phyloP scores from a whole-genome alignment of 2,329 filamentous ascomycete genomes.

The Kalmusia sp. region DNA sequence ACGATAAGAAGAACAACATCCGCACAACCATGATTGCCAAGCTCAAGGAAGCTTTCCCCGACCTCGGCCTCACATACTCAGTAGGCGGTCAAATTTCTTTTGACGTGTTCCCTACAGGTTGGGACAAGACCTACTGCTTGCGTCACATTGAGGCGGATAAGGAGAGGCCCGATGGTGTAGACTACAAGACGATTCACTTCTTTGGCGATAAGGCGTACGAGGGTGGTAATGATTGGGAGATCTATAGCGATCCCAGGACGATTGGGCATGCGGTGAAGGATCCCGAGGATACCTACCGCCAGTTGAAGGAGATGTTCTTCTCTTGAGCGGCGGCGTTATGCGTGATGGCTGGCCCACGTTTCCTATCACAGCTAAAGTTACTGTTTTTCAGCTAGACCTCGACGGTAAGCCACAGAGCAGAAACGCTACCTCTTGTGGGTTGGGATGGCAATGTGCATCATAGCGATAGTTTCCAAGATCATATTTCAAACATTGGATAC shows the following conservation, averaged over 20 bases:
- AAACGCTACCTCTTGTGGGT: too few species aligned
- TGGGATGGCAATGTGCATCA: too few species aligned
- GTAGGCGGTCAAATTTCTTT: conserved; percentile 98
- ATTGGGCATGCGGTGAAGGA: conserved; percentile 83
- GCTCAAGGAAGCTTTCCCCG: conserved; percentile 80
- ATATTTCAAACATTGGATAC: too few species aligned
- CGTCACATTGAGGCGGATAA: conserved; percentile 84
- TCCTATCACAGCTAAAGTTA: too few species aligned
- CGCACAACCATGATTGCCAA: conserved; percentile 77
- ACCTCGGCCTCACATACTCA: conserved; percentile 88
- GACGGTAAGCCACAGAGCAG: too few species aligned
- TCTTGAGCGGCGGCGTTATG: not conserved
- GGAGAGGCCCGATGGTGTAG: conserved; percentile 67
- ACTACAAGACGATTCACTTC: conserved; percentile 92
- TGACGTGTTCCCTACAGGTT: conserved; percentile 94
- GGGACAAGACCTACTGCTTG: conserved; percentile 99
- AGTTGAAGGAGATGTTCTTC: conserved; percentile 80
- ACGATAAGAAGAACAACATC: conserved; percentile 79
- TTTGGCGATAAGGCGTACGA: conserved; percentile 94
- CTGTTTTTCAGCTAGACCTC: too few species aligned
- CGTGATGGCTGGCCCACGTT: too few species aligned
- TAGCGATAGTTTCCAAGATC: too few species aligned
- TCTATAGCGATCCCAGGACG: conserved; percentile 81
- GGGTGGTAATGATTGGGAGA: conserved; percentile 96
- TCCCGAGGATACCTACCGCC: conserved; percentile 81